phyloP scores from a whole-genome alignment of 148 eudicot species.

The Persicaria tinctoria region DNA sequence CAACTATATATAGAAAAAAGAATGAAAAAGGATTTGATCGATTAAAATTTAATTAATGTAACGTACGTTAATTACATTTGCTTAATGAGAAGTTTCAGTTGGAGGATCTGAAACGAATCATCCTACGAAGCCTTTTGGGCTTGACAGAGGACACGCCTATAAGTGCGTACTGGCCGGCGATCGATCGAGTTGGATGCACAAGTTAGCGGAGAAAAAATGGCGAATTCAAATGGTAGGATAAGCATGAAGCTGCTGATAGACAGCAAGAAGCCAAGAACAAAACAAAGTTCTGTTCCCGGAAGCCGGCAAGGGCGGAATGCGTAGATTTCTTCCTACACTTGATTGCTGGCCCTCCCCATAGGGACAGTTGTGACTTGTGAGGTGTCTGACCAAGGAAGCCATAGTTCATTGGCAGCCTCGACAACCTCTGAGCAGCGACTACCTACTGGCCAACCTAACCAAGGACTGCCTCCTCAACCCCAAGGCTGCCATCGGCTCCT shows the following conservation, averaged over 20 bases:
- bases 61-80: too few relatives aligned
- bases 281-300: conserved; percentile 11
- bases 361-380: not conserved
- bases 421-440: not conserved
- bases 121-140: too few relatives aligned
- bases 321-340: conserved; percentile 5
- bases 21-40: too few relatives aligned
- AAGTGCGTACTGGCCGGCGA: too few relatives aligned
- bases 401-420: conserved; percentile 6
- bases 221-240: not conserved
- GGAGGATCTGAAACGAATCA: too few relatives aligned
- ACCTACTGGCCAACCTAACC: not conserved
- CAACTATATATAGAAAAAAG: too few relatives aligned
- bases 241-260: conserved; percentile 6
- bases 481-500: not conserved
- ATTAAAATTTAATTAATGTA: too few relatives aligned
- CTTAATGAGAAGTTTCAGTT: too few relatives aligned
- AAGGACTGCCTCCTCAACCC: conserved; percentile 5
- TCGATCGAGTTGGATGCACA: too few relatives aligned
- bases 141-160: too few relatives aligned
- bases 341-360: not conserved
- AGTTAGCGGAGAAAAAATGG: not conserved
- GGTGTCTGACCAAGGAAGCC: not conserved
- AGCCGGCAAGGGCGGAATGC: not conserved
- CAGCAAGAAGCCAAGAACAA: not conserved